Conservation (phyloP, 257 asterid species). For the Agastache rugosa region DNA sequence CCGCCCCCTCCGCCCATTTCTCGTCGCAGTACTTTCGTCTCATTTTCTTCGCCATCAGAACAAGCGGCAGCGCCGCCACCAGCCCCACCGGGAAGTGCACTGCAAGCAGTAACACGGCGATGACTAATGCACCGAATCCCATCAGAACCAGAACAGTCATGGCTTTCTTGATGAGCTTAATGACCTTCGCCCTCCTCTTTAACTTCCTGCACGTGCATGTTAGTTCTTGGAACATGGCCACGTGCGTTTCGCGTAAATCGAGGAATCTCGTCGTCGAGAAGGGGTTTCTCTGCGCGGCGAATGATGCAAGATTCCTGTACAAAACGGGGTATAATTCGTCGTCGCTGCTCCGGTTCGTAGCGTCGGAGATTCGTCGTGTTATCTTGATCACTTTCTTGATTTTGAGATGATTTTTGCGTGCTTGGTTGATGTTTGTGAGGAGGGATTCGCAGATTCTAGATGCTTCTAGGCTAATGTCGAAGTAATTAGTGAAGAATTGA, state of each 20-base stretch:
- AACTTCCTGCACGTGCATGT: conserved; percentile 48
- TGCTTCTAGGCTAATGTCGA: conserved; percentile 56
- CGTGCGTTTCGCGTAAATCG: conserved; percentile 45
- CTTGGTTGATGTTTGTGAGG: conserved; percentile 47
- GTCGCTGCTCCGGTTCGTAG: background rate
- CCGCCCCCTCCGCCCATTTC: conserved; percentile 35
- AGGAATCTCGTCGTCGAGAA: conserved; percentile 48
- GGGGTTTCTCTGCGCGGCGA: conserved; percentile 52
- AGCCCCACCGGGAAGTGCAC: conserved; percentile 47
- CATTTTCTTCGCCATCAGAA: conserved; percentile 32
- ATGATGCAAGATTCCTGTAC: conserved; percentile 46
- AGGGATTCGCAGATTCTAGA: conserved; percentile 55
- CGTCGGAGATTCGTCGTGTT: conserved; percentile 32
- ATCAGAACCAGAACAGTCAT: conserved; percentile 35
- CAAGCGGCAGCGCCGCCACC: conserved; percentile 43
- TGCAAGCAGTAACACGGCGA: conserved; percentile 42
- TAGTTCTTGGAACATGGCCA: conserved; percentile 43
- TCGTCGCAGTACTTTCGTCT: conserved; percentile 20
- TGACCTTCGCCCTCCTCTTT: conserved; percentile 45
- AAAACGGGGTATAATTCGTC: conserved; percentile 29
- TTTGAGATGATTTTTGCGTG: conserved; percentile 41
- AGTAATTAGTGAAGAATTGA: conserved; percentile 52
- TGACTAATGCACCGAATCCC: conserved; percentile 42
- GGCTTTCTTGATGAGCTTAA: conserved; percentile 38
- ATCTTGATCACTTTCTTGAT: conserved; percentile 42